Evolutionary conservation across 768 basidiomycete genomes (phyloP).

Genomic region (Gymnopilus junonius): DNA sequence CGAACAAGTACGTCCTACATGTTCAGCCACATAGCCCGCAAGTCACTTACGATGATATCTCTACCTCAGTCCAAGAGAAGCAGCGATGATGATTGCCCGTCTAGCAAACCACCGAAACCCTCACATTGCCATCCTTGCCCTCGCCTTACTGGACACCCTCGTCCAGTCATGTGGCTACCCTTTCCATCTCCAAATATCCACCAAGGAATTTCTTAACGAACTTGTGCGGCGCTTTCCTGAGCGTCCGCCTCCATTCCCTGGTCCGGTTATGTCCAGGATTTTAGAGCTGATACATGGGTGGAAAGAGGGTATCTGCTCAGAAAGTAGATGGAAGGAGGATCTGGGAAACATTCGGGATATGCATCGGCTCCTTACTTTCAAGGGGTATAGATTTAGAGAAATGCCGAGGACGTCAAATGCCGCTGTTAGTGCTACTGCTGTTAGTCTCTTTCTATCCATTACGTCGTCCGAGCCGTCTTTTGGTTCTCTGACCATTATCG

Average conservation of each 20-base stretch:
- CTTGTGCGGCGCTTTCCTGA: conserved; percentile 98
- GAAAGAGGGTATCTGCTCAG: conserved; percentile 91
- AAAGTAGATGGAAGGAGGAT: conserved; percentile 94
- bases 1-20: conserved; percentile 74
- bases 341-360: conserved; percentile 97
- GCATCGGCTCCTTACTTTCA: conserved; percentile 93
- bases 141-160: conserved; percentile 87
- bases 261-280: conserved; percentile 93
- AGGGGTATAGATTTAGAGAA: conserved; percentile 84
- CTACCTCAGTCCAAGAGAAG: conserved; percentile 79
- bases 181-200: conserved; percentile 94
- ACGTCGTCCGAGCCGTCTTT: background rate
- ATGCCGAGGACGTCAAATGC: conserved; percentile 35
- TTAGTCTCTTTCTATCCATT: conserved; percentile 29
- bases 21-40: conserved; percentile 1
- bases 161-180: conserved; percentile 97
- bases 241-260: conserved; percentile 93
- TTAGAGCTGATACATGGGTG: conserved; percentile 91
- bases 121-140: conserved; percentile 85
- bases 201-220: conserved; percentile 98
- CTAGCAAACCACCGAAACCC: conserved; percentile 92
- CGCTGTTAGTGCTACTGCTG: conserved; percentile 43
- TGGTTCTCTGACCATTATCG: background rate
- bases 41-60: background rate
- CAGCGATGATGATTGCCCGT: conserved; percentile 81